Conservation (phyloP, 257 asterid species). For the Ballota nigra region DNA sequence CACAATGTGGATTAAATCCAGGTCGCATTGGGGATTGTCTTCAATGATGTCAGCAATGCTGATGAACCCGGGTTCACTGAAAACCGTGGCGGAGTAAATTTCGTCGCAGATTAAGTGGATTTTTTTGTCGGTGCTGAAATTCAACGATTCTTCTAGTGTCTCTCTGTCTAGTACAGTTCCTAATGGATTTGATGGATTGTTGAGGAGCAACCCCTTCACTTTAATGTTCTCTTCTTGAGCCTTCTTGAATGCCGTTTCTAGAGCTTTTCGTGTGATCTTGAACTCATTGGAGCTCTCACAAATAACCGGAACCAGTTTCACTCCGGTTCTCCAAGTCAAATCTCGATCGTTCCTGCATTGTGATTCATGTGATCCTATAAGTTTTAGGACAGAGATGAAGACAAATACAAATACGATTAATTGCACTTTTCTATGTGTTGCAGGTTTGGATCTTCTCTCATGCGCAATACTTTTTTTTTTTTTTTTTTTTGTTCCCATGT, state of each 20-base stretch:
- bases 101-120: slow-evolving; percentile 83
- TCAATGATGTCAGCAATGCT: slow-evolving; percentile 67
- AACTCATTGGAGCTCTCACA: slow-evolving; percentile 65
- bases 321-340: slow-evolving; percentile 77
- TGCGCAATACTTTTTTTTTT: background rate
- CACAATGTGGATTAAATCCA: slow-evolving; percentile 65
- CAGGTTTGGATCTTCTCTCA: background rate
- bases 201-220: slow-evolving; percentile 69
- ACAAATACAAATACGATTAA: background rate
- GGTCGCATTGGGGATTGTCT: slow-evolving; percentile 36
- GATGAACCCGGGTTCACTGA: slow-evolving; percentile 50
- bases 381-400: background rate
- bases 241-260: slow-evolving; percentile 56
- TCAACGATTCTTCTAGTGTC: slow-evolving; percentile 40
- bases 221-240: slow-evolving; percentile 59
- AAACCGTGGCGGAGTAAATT: slow-evolving; percentile 85
- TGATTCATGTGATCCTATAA: background rate
- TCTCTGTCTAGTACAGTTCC: slow-evolving; percentile 67
- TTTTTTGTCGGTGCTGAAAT: slow-evolving; percentile 44
- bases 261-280: slow-evolving; percentile 55
- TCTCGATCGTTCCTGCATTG: slow-evolving; percentile 72
- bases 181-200: slow-evolving; percentile 85
- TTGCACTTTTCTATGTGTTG: background rate
- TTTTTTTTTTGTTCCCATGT: no score
- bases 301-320: slow-evolving; percentile 57